Percentiles rank a stretch among this genome's conserved stretches.
phyloP scores from a whole-genome alignment of 805 yeast species.

The Suhomyces vadensis region DNA sequence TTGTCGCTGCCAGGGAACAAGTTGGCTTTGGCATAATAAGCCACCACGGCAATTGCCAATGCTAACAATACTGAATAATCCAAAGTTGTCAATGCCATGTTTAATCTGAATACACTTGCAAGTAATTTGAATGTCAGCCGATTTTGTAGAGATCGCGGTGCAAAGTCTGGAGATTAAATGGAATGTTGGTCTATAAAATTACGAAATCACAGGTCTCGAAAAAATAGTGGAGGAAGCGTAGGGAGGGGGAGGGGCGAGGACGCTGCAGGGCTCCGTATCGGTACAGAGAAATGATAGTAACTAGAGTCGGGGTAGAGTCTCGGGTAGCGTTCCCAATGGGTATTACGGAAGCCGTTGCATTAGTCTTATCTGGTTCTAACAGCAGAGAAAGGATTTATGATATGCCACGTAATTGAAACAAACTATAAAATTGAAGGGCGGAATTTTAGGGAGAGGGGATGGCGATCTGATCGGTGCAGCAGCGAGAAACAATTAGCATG shows the following conservation, averaged over 20 bases:
- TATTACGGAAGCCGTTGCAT: too few species aligned
- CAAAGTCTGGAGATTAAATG: not conserved
- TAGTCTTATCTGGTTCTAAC: too few species aligned
- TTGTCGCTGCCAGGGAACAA: slow-evolving; percentile 33
- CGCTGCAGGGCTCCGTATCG: not conserved
- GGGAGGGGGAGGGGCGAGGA: not conserved
- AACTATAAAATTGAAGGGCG: too few species aligned
- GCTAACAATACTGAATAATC: slow-evolving; percentile 70
- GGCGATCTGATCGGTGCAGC: too few species aligned
- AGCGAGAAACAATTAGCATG: too few species aligned
- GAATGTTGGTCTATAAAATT: not conserved
- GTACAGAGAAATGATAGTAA: too few species aligned
- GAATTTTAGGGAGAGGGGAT: too few species aligned
- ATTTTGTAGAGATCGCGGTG: not conserved
- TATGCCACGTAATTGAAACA: too few species aligned
- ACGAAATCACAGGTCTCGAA: slow-evolving; percentile 3
- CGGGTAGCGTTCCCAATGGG: too few species aligned
- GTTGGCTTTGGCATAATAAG: slow-evolving; percentile 66
- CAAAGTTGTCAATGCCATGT: slow-evolving; percentile 66
- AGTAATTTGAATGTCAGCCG: not conserved
- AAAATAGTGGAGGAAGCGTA: not conserved
- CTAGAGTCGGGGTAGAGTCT: too few species aligned
- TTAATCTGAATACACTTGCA: too few species aligned
- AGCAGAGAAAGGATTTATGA: too few species aligned
- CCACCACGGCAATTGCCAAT: slow-evolving; percentile 61